A percentile compares a stretch with the other conserved stretches of the same genome.
These are phyloP conservation scores for Sporobolomyces phaffii DNA, from an alignment of 768 basidiomycete genomes.

Conservation along the genomic window DNA sequence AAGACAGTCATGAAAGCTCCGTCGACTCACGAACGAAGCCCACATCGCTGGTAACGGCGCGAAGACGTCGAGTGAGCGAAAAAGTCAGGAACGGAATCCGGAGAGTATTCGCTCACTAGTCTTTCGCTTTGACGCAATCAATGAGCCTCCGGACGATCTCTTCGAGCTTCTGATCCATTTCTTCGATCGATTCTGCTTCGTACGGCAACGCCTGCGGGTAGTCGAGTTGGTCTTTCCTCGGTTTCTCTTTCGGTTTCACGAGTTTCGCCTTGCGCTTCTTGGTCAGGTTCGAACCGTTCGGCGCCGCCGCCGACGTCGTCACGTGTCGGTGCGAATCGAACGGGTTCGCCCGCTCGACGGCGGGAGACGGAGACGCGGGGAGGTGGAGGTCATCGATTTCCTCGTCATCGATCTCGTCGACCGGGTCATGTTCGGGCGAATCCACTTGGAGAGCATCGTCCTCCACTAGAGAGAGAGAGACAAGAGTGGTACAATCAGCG, in stretches of 20 bases:
- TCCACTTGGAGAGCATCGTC: constrained; percentile 41
- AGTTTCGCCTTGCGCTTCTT: constrained; percentile 24
- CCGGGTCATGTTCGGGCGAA: constrained; percentile 40
- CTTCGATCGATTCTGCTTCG: constrained; percentile 47
- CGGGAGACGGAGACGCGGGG: constrained; percentile 24
- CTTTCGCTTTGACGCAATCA: constrained; percentile 70
- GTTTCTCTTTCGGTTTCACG: constrained; percentile 25
- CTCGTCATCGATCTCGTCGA: constrained; percentile 40
- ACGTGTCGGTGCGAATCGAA: constrained; percentile 3
- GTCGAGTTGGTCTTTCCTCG: constrained; percentile 34
- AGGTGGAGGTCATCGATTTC: constrained; percentile 37
- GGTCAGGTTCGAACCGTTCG: constrained; percentile 6
- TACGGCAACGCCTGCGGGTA: constrained; percentile 46
- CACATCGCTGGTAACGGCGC: constrained; percentile 22
- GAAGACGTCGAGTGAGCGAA: constrained; percentile 39
- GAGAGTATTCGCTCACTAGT: constrained; percentile 59
- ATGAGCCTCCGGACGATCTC: constrained; percentile 52
- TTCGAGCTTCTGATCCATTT: constrained; percentile 50
- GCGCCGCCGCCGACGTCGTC: not conserved
- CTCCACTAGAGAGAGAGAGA: constrained; percentile 29
- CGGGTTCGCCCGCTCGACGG: constrained; percentile 28
- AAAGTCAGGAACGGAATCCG: constrained; percentile 38
- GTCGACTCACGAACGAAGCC: constrained; percentile 29
- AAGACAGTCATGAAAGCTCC: not conserved
- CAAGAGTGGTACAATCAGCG: not conserved